Evolutionary conservation across 2,329 filamentous ascomycete genomes (phyloP).

Genomic region (Cladorrhinum sp.): DNA sequence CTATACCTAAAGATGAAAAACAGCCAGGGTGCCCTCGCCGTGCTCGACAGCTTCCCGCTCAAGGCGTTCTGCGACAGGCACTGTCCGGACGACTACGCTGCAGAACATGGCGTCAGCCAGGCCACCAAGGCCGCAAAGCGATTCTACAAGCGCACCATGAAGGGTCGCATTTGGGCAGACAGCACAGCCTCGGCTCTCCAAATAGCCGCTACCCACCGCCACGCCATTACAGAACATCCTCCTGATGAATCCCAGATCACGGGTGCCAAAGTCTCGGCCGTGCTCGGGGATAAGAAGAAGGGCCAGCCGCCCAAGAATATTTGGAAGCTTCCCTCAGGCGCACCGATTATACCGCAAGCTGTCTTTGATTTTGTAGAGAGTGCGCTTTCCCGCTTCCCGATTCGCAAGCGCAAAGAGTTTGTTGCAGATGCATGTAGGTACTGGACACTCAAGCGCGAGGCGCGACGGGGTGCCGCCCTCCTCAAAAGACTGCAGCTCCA

Average conservation of each 20-base stretch:
- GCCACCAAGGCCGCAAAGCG: conserved; percentile 81
- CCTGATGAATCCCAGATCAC: conserved; percentile 81
- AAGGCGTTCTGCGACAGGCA: conserved; percentile 97
- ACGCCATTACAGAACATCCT: conserved; percentile 64
- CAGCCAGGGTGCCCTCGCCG: conserved; percentile 71
- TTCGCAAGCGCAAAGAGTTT: conserved; percentile 85
- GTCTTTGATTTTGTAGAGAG: conserved; percentile 84
- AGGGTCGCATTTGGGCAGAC: conserved; percentile 85
- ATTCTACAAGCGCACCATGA: conserved; percentile 88
- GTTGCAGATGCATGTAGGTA: conserved; percentile 92
- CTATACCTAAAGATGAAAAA: conserved; percentile 97
- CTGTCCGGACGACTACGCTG: conserved; percentile 82
- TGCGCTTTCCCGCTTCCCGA: conserved; percentile 75
- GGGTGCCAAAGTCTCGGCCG: conserved; percentile 74
- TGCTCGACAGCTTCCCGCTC: conserved; percentile 76
- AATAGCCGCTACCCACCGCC: conserved; percentile 68
- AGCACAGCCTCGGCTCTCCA: conserved; percentile 80
- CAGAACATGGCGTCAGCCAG: conserved; percentile 77
- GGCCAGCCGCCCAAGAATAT: conserved; percentile 65
- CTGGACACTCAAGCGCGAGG: conserved; percentile 95
- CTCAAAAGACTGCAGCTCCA: conserved; percentile 91
- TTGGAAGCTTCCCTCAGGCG: conserved; percentile 93
- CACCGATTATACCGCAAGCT: conserved; percentile 86
- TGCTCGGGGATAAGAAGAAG: conserved; percentile 73
- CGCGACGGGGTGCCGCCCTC: conserved; percentile 83